phyloP scores from a whole-genome alignment of 1,284 basidiomycete genomes.

The Laetiporus sulphureus region DNA sequence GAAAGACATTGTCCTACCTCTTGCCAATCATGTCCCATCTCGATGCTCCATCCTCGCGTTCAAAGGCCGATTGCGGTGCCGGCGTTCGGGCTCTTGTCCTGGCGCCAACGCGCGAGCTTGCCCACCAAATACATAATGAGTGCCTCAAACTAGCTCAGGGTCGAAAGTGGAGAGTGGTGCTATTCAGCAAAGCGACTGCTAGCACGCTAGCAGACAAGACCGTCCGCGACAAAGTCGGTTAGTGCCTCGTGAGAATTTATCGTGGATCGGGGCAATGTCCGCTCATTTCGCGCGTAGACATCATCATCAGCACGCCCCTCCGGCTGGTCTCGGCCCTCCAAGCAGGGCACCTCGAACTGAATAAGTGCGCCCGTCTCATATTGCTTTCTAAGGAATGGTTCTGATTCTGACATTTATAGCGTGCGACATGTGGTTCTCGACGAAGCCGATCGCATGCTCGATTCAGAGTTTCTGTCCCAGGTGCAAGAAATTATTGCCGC shows the following conservation, averaged over 20 bases:
- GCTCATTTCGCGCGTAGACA: slow-evolving; percentile 38
- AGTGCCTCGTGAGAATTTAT: slow-evolving; percentile 21
- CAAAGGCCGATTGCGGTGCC: slow-evolving; percentile 36
- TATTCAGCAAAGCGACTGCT: slow-evolving; percentile 84
- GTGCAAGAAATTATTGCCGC: slow-evolving; percentile 83
- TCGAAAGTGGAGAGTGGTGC: slow-evolving; percentile 76
- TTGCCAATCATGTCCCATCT: slow-evolving; percentile 73
- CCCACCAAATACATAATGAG: slow-evolving; percentile 93
- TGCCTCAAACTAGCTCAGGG: slow-evolving; percentile 79
- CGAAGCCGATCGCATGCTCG: slow-evolving; percentile 89
- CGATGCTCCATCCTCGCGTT: slow-evolving; percentile 49
- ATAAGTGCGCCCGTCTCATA: slow-evolving; percentile 76
- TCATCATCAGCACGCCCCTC: slow-evolving; percentile 79
- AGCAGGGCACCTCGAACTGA: slow-evolving; percentile 56
- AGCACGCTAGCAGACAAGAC: slow-evolving; percentile 62
- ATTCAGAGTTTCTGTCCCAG: slow-evolving; percentile 84
- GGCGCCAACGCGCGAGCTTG: slow-evolving; percentile 88
- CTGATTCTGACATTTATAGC: slow-evolving; percentile 31
- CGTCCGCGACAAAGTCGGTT: slow-evolving; percentile 69
- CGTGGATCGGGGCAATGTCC: neutral
- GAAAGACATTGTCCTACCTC: slow-evolving; percentile 89
- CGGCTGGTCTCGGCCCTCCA: slow-evolving; percentile 72
- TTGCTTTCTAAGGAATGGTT: neutral
- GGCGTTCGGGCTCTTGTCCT: slow-evolving; percentile 47
- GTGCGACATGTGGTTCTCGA: slow-evolving; percentile 83